Evolutionary conservation across 805 yeast genomes (phyloP).

Genomic region (Pichia eremophila): DNA sequence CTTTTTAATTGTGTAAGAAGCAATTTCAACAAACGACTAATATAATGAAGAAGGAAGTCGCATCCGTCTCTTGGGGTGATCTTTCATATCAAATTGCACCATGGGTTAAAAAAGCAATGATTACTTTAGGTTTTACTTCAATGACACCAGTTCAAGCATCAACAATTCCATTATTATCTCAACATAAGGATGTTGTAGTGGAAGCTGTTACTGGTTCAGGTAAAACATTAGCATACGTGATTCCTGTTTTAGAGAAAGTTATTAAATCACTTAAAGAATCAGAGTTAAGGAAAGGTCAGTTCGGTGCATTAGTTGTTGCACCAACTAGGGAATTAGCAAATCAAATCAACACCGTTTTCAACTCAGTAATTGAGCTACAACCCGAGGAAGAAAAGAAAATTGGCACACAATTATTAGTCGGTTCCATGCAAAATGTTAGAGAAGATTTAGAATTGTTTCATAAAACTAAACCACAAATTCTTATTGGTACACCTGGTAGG

Average conservation of each 20-base stretch:
- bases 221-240: slow-evolving; percentile 83
- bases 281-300: slow-evolving; percentile 48
- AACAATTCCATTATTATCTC: slow-evolving; percentile 73
- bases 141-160: slow-evolving; percentile 99
- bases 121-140: slow-evolving; percentile 60
- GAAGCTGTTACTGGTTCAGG: slow-evolving; percentile 98
- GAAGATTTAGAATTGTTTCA: slow-evolving; percentile 61
- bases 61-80: slow-evolving; percentile 55
- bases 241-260: slow-evolving; percentile 72
- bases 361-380: slow-evolving; percentile 45
- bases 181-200: slow-evolving; percentile 89
- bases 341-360: slow-evolving; percentile 63
- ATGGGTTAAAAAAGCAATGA: slow-evolving; percentile 65
- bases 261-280: slow-evolving; percentile 20
- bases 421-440: slow-evolving; percentile 51
- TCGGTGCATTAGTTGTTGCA: slow-evolving; percentile 63
- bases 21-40: no score
- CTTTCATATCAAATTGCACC: slow-evolving; percentile 46
- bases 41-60: slow-evolving; percentile 2
- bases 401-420: slow-evolving; percentile 54
- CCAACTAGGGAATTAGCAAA: slow-evolving; percentile 59
- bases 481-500: slow-evolving; percentile 92
- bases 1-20: no score
- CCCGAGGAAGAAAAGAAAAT: slow-evolving; percentile 38
- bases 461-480: slow-evolving; percentile 52